A percentile compares a stretch with the other conserved stretches of the same genome.
Evolutionary conservation across 257 asterid genomes (phyloP).

Genomic region (Echium plantagineum): DNA sequence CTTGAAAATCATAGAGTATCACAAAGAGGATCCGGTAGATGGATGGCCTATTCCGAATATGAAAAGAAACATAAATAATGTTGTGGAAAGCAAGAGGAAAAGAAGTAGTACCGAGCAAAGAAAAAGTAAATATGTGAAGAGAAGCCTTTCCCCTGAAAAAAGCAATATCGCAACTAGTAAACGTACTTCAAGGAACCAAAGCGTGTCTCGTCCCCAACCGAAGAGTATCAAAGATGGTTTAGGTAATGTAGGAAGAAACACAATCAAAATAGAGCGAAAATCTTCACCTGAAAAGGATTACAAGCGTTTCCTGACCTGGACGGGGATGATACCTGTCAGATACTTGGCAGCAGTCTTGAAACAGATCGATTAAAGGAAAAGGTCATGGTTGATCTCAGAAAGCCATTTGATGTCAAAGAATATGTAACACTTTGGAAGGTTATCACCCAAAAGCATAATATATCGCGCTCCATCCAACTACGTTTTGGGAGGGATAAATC

Average conservation of each 20-base stretch:
- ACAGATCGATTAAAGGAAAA: not conserved
- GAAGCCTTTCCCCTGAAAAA: not conserved
- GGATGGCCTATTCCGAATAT: not conserved
- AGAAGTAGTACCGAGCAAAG: not conserved
- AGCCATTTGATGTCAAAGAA: not conserved
- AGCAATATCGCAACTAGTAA: not conserved
- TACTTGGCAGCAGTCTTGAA: not conserved
- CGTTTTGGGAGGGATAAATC: not conserved
- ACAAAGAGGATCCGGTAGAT: not conserved
- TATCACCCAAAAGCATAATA: not conserved
- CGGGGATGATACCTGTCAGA: conserved; percentile 3
- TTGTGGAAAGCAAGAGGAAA: not conserved
- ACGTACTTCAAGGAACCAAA: not conserved
- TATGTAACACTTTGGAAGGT: not conserved
- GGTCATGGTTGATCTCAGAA: not conserved
- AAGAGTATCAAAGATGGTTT: not conserved
- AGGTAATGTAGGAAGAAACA: not conserved
- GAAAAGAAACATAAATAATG: not conserved
- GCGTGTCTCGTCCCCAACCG: not conserved
- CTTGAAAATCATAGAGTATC: not conserved
- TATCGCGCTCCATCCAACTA: not conserved
- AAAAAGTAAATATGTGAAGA: not conserved
- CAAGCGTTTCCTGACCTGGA: not conserved
- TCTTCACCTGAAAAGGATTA: not conserved
- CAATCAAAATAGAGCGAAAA: not conserved